A percentile compares a stretch with the other conserved stretches of the same genome.
Conservation (phyloP, 805 yeast genomes). For the Cyberlindnera mycetangii region DNA sequence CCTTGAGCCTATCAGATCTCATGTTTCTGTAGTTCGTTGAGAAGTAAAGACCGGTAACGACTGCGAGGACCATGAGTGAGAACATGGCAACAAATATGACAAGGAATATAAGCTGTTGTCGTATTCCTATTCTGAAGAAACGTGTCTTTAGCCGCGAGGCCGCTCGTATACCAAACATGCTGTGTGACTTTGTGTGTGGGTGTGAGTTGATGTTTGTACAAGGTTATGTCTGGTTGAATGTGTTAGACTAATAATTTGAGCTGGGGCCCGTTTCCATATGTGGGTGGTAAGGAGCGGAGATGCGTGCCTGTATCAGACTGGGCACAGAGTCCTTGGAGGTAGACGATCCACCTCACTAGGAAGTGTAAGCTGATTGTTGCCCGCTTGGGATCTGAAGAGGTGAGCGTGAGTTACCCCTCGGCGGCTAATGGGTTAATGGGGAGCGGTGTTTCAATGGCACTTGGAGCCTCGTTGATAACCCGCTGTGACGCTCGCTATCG, state of each 20-base stretch:
- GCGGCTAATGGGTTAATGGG: too few relatives aligned
- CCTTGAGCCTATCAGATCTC: conserved; percentile 68
- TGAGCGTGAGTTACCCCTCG: too few relatives aligned
- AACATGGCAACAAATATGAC: conserved; percentile 68
- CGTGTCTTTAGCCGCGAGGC: background rate
- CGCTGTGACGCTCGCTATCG: too few relatives aligned
- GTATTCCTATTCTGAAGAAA: conserved; percentile 48
- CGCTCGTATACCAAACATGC: conserved; percentile 2
- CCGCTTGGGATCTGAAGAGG: too few relatives aligned
- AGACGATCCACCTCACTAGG: too few relatives aligned
- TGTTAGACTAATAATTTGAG: too few relatives aligned
- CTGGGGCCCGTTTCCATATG: too few relatives aligned
- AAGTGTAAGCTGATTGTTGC: too few relatives aligned
- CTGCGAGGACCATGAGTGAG: conserved; percentile 68
- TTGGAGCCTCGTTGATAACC: too few relatives aligned
- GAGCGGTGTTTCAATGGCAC: too few relatives aligned
- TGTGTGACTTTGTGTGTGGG: background rate
- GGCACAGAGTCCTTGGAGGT: background rate
- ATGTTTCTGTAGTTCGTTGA: conserved; percentile 56
- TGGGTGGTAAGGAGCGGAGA: background rate
- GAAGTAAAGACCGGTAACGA: conserved; percentile 75
- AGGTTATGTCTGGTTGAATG: too few relatives aligned
- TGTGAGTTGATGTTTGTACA: too few relatives aligned
- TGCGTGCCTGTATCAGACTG: background rate
- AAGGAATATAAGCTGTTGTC: conserved; percentile 70